Percentiles rank a stretch among this genome's conserved stretches.
phyloP scores from a whole-genome alignment of 164 flowering plant genomes.

The Piper longum region DNA sequence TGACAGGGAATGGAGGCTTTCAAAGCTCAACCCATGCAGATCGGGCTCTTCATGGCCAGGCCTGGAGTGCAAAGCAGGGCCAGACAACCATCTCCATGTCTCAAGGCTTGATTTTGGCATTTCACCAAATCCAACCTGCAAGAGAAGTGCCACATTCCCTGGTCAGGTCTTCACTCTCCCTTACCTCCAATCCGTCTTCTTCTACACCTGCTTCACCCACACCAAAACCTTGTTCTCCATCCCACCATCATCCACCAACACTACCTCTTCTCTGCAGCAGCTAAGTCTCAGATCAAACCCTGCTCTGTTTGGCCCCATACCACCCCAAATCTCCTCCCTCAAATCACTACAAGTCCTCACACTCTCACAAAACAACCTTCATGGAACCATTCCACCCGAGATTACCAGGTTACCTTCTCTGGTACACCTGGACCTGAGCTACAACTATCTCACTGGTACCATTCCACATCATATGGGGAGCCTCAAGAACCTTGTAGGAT shows the following conservation, averaged over 20 bases:
- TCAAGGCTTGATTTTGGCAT: slow-evolving; percentile 70
- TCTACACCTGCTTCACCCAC: slow-evolving; percentile 59
- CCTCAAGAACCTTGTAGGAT: slow-evolving; percentile 45
- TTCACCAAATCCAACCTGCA: slow-evolving; percentile 57
- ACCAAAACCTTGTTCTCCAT: slow-evolving; percentile 32
- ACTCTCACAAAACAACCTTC: slow-evolving; percentile 55
- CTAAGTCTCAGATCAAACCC: slow-evolving; percentile 73
- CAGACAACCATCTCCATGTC: slow-evolving; percentile 44
- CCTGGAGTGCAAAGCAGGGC: slow-evolving; percentile 52
- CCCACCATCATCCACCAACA: slow-evolving; percentile 3
- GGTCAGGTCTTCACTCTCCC: slow-evolving; percentile 48
- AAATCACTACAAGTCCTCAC: slow-evolving; percentile 59
- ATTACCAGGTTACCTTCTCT: slow-evolving; percentile 31
- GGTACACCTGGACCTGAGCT: slow-evolving; percentile 73
- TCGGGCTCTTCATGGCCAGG: slow-evolving; percentile 66
- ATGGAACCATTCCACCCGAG: slow-evolving; percentile 36
- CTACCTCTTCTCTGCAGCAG: slow-evolving; percentile 38
- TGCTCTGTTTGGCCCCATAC: slow-evolving; percentile 53
- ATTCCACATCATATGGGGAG: slow-evolving; percentile 49
- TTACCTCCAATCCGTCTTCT: slow-evolving; percentile 50
- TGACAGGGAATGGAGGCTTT: slow-evolving; percentile 52
- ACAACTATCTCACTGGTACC: slow-evolving; percentile 42
- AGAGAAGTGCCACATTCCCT: slow-evolving; percentile 46
- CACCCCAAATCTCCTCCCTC: slow-evolving; percentile 42
- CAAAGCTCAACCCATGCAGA: slow-evolving; percentile 53